Base-by-base conservation (phyloP, 1,139 yeast species). In the Nakaseomyces uthaithaninus region DNA sequence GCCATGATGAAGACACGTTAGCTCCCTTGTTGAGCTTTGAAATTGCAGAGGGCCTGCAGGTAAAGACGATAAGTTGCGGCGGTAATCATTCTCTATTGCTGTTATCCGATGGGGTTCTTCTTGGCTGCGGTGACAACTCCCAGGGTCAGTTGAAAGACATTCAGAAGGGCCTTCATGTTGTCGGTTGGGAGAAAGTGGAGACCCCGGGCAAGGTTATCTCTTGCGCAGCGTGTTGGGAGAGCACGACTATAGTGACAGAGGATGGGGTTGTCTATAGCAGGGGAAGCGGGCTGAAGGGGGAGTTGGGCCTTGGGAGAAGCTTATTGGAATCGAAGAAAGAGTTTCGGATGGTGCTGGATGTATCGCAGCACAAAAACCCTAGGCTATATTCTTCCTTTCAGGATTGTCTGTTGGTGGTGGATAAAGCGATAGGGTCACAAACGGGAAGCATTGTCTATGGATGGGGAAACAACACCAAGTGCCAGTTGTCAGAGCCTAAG, bases 31-130 rank as follows among this genome's bases (percentile, higher is more conserved):
- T 44, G 33, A 48, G 55, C 42, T 40, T 55, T 33, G 36, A 36
- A 10, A 11, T 26, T 18, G 41, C 28, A 7, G 27, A 39, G 3
- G 47, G 42, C 12, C 38, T 27, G 4, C 50, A 45, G 28, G 71
- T 78, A 0, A 44, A 51, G 33, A 68, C 63, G 57, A 67, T 78
- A 26, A 71, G 68, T 1, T 77, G 87, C 55, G 97, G 97, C 3
- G 97, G 97, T 0, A 89, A 87, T 54, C 97, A 91, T 57, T 80
- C 95, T 0, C 52, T 85, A 27, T 49, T 86, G 2, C 59, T 85
- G 6, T 56, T 75, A 11, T 65, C 60, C 2, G 62, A 69, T 39
- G 91, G 91, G 0, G 56, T 62, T 0, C 59, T 78, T 0, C 77
- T 63, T 47, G 73, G 75, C 0, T 55, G 75, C 42, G 96, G 96